Percentiles rank a stretch among this genome's conserved stretches.
These are phyloP conservation scores for Rutstroemia sp. DNA, from an alignment of 2,329 filamentous ascomycete species.

Conservation along the genomic window DNA sequence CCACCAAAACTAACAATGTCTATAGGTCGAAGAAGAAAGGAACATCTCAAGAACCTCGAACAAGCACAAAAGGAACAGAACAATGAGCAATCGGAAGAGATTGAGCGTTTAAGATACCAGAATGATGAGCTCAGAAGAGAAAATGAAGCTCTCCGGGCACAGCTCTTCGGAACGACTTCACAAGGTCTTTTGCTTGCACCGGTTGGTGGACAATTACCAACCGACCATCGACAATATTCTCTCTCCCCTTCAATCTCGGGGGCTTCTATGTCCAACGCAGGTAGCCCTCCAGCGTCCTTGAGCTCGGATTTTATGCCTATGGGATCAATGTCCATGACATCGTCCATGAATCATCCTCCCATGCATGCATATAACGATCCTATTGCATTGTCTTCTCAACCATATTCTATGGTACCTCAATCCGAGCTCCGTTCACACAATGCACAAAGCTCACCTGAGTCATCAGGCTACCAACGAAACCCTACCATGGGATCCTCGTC, in stretches of 20 bases:
- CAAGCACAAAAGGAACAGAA: conserved; percentile 34
- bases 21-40: conserved; percentile 36
- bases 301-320: conserved; percentile 28
- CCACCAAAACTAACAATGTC: conserved; percentile 11
- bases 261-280: conserved; percentile 25
- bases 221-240: conserved; percentile 27
- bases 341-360: conserved; percentile 25
- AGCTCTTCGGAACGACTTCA: conserved; percentile 30
- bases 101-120: conserved; percentile 34
- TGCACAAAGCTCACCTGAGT: conserved; percentile 32
- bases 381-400: conserved; percentile 25
- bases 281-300: conserved; percentile 26
- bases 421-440: conserved; percentile 29
- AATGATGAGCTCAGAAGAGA: conserved; percentile 34
- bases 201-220: conserved; percentile 13
- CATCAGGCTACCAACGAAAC: conserved; percentile 29
- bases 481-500: conserved; percentile 27
- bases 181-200: conserved; percentile 21
- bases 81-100: conserved; percentile 33
- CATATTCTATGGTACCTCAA: conserved; percentile 31
- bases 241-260: conserved; percentile 29
- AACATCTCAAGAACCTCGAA: conserved; percentile 37
- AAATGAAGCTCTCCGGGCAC: conserved; percentile 33
- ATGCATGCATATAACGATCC: conserved; percentile 28
- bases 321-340: conserved; percentile 27